A percentile compares a stretch with the other conserved stretches of the same genome.
phyloP scores from a whole-genome alignment of 768 basidiomycete genomes.

The Botryobasidium botryosum region DNA sequence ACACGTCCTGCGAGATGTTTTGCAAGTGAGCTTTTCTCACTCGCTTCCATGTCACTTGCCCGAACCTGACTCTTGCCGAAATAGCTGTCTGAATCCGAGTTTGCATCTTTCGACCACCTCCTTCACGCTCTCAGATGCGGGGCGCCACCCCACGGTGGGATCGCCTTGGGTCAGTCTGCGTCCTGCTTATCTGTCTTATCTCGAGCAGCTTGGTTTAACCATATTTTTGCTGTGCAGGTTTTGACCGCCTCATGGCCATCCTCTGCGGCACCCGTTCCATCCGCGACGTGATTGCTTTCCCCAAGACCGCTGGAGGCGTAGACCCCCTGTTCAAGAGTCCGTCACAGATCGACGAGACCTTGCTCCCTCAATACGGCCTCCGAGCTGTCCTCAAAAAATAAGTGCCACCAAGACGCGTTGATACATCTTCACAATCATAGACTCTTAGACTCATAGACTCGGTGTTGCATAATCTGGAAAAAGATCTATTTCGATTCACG shows the following conservation, averaged over 20 bases:
- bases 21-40: slow-evolving; percentile 57
- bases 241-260: slow-evolving; percentile 85
- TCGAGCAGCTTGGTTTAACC: neutral
- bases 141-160: slow-evolving; percentile 90
- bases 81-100: slow-evolving; percentile 59
- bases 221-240: slow-evolving; percentile 32
- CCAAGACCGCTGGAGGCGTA: slow-evolving; percentile 68
- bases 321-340: slow-evolving; percentile 88
- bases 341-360: slow-evolving; percentile 33
- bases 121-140: slow-evolving; percentile 76
- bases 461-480: no score
- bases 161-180: slow-evolving; percentile 53
- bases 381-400: neutral
- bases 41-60: slow-evolving; percentile 1
- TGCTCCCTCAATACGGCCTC: slow-evolving; percentile 22
- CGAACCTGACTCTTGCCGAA: neutral
- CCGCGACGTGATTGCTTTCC: slow-evolving; percentile 92
- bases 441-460: no score
- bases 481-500: no score
- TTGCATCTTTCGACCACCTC: slow-evolving; percentile 63
- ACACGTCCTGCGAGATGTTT: slow-evolving; percentile 52
- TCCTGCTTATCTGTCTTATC: neutral
- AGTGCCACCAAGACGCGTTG: no score
- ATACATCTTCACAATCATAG: no score
- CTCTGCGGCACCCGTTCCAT: slow-evolving; percentile 77